phyloP scores from a whole-genome alignment of 2,329 filamentous ascomycete genomes.

The Pestalotiopsis sp. region DNA sequence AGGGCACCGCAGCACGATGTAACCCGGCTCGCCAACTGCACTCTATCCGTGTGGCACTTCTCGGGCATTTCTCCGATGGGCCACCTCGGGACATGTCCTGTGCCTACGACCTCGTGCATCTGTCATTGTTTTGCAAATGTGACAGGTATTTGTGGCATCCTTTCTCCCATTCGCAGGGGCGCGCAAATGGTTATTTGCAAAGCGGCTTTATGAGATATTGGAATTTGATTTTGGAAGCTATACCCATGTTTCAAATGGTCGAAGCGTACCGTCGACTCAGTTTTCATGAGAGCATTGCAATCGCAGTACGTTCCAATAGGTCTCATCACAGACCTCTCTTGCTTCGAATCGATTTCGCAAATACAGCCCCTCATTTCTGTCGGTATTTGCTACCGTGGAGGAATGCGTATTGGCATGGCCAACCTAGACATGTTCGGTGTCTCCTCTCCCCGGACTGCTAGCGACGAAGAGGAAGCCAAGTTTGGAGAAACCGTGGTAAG shows the following conservation, averaged over 20 bases:
- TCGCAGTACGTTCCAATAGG: too few species aligned
- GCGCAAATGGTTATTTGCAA: not conserved
- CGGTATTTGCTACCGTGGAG: not conserved
- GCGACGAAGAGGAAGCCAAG: not conserved
- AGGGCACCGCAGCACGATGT: not conserved
- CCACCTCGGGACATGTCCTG: too few species aligned
- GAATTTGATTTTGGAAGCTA: too few species aligned
- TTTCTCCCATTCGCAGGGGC: not conserved
- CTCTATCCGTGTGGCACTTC: not conserved
- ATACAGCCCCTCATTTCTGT: too few species aligned
- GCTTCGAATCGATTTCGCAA: too few species aligned
- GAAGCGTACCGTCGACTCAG: too few species aligned
- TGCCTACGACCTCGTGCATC: not conserved
- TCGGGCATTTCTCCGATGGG: not conserved
- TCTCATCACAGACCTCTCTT: too few species aligned
- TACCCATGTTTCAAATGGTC: too few species aligned
- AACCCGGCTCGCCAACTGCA: not conserved
- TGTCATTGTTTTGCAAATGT: not conserved
- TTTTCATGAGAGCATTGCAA: too few species aligned
- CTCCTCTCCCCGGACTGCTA: not conserved
- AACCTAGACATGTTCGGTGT: not conserved
- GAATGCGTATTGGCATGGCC: not conserved
- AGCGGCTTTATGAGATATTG: too few species aligned
- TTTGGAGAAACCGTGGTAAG: not conserved
- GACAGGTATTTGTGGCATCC: not conserved